Evolutionary conservation across 225 moss, liverwort and hornwort genomes (phyloP).

Genomic region (Sphagnum tenellum): DNA sequence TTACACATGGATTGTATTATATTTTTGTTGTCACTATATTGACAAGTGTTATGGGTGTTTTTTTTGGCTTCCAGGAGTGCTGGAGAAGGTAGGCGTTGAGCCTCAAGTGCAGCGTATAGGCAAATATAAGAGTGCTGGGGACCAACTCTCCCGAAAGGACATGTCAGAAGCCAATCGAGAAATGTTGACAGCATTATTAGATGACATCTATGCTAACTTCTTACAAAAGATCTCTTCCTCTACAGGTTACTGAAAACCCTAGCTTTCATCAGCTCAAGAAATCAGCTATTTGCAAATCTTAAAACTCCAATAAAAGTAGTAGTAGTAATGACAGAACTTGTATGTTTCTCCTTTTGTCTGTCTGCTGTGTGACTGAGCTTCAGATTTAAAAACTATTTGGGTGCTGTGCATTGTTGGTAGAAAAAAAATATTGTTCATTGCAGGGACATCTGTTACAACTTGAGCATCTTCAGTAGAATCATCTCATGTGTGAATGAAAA

Average conservation of each 20-base stretch:
- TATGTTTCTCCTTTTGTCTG: not conserved
- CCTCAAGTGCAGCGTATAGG: conserved; percentile 94
- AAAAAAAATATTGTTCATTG: too few relatives aligned
- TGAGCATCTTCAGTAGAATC: not conserved
- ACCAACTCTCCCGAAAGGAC: conserved; percentile 69
- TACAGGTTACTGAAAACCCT: conserved; percentile 34
- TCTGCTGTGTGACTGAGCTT: too few relatives aligned
- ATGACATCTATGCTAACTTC: conserved; percentile 83
- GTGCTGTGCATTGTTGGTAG: too few relatives aligned
- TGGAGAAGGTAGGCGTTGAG: conserved; percentile 91
- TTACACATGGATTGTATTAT: too few relatives aligned
- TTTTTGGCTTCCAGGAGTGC: conserved; percentile 41
- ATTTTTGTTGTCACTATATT: too few relatives aligned
- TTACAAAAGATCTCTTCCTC: conserved; percentile 60
- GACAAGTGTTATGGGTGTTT: too few relatives aligned
- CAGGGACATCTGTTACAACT: too few relatives aligned
- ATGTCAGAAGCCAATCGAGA: conserved; percentile 98
- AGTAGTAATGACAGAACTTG: not conserved
- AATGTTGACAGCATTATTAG: conserved; percentile 89
- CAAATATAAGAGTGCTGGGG: conserved; percentile 92
- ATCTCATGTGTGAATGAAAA: not conserved
- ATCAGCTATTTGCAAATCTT: conserved; percentile 1
- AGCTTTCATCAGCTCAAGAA: not conserved
- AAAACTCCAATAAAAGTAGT: too few relatives aligned
- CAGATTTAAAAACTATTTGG: not conserved